Evolutionary conservation across 2,329 filamentous ascomycete genomes (phyloP).

Genomic region (Talaromyces sp.): DNA sequence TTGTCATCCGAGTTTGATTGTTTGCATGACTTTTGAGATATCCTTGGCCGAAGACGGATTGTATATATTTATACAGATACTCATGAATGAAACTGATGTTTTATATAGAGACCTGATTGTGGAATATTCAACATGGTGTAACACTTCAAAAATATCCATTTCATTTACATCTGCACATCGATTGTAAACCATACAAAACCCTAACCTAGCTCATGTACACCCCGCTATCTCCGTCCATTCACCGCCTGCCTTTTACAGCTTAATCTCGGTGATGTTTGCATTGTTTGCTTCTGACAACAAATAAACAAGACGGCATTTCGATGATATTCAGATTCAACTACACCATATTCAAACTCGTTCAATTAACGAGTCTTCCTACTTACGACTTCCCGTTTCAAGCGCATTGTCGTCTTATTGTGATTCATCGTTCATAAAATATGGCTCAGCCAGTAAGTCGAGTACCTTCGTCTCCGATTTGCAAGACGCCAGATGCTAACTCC

Average conservation of each 20-base stretch:
- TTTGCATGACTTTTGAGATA: background rate
- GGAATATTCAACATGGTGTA: no score
- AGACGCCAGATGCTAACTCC: background rate
- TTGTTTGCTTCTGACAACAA: constrained; percentile 1
- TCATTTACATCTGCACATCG: no score
- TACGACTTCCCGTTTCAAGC: background rate
- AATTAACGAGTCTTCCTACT: background rate
- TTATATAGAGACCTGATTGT: background rate
- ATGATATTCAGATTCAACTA: background rate
- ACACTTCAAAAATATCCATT: no score
- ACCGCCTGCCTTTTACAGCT: background rate
- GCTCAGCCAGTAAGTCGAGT: constrained; percentile 13
- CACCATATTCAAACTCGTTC: background rate
- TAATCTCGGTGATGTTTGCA: background rate
- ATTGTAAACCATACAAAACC: background rate
- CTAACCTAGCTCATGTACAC: background rate
- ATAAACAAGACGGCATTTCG: background rate
- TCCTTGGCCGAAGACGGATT: background rate
- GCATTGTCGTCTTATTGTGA: background rate
- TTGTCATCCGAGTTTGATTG: constrained; percentile 37
- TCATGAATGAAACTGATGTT: background rate
- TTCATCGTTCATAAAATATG: background rate
- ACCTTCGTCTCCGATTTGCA: background rate
- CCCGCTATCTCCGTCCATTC: background rate
- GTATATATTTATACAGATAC: background rate